Percentiles rank a stretch among this genome's conserved stretches.
Conservation (phyloP, 2,329 filamentous ascomycete genomes). For the Cryphonectria nitschkei region DNA sequence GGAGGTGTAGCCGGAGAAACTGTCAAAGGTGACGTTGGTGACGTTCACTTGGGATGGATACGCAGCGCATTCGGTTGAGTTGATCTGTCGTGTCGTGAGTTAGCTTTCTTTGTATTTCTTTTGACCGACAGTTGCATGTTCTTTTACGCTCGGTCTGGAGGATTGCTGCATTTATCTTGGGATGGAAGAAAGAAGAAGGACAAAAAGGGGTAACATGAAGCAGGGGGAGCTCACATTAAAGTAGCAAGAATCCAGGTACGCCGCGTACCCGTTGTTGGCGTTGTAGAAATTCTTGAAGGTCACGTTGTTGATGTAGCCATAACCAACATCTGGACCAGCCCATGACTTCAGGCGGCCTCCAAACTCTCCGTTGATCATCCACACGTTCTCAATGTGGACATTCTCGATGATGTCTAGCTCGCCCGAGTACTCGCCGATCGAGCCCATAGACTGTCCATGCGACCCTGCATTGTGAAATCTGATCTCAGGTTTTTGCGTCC, state of each 20-base stretch:
- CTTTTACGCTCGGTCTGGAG: background rate
- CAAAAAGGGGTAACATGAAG: background rate
- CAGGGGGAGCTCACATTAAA: conserved; percentile 52
- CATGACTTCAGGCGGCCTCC: conserved; percentile 64
- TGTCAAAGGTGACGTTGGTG: conserved; percentile 61
- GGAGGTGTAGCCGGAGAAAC: conserved; percentile 60
- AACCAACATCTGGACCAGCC: conserved; percentile 61
- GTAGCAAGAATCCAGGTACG: conserved; percentile 66
- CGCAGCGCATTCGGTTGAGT: conserved; percentile 51
- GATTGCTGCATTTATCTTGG: background rate
- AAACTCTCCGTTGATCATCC: conserved; percentile 54
- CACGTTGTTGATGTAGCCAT: conserved; percentile 64
- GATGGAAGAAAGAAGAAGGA: too few relatives aligned
- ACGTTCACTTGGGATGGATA: conserved; percentile 63
- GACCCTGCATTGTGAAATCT: conserved; percentile 36
- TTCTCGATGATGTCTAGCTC: conserved; percentile 60
- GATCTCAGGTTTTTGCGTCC: background rate
- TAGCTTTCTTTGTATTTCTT: background rate
- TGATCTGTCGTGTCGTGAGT: conserved; percentile 35
- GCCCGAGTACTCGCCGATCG: conserved; percentile 59
- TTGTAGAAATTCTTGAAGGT: conserved; percentile 65
- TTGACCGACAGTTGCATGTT: too few relatives aligned
- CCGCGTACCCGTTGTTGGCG: conserved; percentile 59
- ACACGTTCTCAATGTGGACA: conserved; percentile 62
- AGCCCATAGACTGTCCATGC: conserved; percentile 61